Evolutionary conservation across 2,329 filamentous ascomycete genomes (phyloP).

Genomic region (Fusarium neocosmosporiellum): DNA sequence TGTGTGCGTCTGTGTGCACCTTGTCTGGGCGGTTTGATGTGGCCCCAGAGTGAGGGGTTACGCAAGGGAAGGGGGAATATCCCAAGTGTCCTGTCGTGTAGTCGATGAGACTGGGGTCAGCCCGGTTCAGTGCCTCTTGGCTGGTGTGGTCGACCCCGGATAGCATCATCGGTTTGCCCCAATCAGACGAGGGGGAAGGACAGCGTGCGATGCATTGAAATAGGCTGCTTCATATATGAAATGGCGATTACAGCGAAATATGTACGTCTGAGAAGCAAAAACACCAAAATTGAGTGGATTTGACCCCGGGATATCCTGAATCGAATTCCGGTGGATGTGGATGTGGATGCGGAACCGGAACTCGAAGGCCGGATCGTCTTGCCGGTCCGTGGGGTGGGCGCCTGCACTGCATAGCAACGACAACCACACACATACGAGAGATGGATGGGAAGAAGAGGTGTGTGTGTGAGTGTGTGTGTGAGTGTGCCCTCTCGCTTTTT

Average conservation of each 20-base stretch:
- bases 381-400: constrained; percentile 1
- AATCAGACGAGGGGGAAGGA: background rate
- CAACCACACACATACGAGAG: background rate
- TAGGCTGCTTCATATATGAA: background rate
- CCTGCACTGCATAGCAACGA: background rate
- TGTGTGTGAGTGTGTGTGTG: background rate
- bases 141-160: background rate
- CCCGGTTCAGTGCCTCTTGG: background rate
- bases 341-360: constrained; percentile 5
- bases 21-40: background rate
- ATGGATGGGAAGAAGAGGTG: background rate
- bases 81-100: background rate
- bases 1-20: background rate
- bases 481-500: background rate
- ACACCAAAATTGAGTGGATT: background rate
- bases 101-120: background rate
- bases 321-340: background rate
- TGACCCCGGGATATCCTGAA: background rate
- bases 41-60: background rate
- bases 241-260: background rate
- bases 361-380: constrained; percentile 3
- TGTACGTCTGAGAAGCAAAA: background rate
- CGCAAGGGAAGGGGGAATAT: background rate
- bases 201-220: background rate
- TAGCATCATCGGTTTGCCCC: background rate